Base-by-base conservation (phyloP, 495 filamentous ascomycete species). In the Poronia punctata region DNA sequence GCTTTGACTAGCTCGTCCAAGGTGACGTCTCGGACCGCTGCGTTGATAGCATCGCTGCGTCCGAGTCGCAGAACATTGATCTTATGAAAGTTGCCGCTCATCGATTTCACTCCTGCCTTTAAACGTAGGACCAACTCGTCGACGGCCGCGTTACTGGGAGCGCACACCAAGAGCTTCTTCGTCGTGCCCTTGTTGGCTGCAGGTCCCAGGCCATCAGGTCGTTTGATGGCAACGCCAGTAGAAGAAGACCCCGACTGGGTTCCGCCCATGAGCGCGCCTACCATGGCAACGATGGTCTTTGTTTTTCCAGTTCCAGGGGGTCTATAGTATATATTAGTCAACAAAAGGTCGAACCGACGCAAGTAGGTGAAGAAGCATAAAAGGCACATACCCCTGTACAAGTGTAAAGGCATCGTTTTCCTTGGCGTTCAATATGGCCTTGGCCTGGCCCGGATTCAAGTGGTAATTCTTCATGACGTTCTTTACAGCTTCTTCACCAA, bases 281-380 rank as follows among this genome's bases (percentile, higher is more conserved):
- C 87, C 66, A 97, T 94, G 32, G 90, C 92, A 43, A 95, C 78
- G 39, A 98, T 97, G 0, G 92, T 98, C 59, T 97, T 98, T 0
- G 92, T 98, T 64, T 98, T 98, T 53, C 92, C 92, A 3, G 90
- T 92, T 54, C 92, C 92, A 1, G 92, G 92, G 35, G 92, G 93
- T 27, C 75, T 78, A n/a, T n/a, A 36, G 25, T 41, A 28, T 36
- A 3, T 18, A 40, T 55, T 46, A 55, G 51, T 41, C n/a, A n/a
- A n/a, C n/a, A n/a, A n/a, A n/a, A n/a, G n/a, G n/a, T n/a, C n/a
- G n/a, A n/a, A n/a, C n/a, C n/a, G n/a, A n/a, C n/a, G n/a, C n/a
- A n/a, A n/a, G n/a, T 24, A 22, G 33, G 6, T 20, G 25, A 19
- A 31, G 10, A 43, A 10, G 7, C 7, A 23, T n/a, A 40, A 2